Percentiles rank a stretch among this genome's conserved stretches.
phyloP scores from a whole-genome alignment of 1,284 basidiomycete species.

The Entoloma clypeatum region DNA sequence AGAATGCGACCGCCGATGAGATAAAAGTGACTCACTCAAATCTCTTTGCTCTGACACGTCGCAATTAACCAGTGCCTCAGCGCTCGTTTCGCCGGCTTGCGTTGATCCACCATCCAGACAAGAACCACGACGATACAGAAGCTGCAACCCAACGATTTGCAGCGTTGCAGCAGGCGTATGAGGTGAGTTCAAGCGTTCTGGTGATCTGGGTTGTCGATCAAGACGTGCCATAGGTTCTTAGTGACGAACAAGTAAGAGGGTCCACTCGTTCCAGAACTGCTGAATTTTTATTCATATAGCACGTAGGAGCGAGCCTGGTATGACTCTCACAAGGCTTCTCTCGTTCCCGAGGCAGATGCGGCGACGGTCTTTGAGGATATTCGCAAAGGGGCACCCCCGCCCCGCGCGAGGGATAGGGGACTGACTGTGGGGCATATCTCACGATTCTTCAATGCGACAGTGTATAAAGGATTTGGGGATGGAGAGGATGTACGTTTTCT shows the following conservation, averaged over 20 bases:
- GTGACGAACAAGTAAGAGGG: conserved; percentile 81
- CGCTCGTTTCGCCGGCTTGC: conserved; percentile 81
- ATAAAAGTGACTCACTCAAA: conserved; percentile 64
- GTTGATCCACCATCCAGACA: conserved; percentile 86
- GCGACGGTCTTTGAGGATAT: conserved; percentile 85
- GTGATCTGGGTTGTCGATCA: conserved; percentile 2
- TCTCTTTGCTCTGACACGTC: conserved; percentile 2
- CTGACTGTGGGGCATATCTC: conserved; percentile 79
- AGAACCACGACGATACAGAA: conserved; percentile 80
- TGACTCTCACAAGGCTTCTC: conserved; percentile 89
- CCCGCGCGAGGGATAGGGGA: conserved; percentile 75
- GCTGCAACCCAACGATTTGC: conserved; percentile 89
- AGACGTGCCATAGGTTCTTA: conserved; percentile 58
- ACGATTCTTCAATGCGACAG: conserved; percentile 79
- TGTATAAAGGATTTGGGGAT: conserved; percentile 74
- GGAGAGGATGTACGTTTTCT: conserved; percentile 53
- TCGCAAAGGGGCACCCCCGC: conserved; percentile 62
- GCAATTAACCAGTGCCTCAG: conserved; percentile 36
- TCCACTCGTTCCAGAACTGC: neutral
- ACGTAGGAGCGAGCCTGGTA: conserved; percentile 97
- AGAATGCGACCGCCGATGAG: conserved; percentile 80
- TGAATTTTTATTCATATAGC: conserved; percentile 21
- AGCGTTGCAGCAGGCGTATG: conserved; percentile 90
- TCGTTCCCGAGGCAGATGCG: conserved; percentile 79
- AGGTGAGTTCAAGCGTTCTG: conserved; percentile 46